Percentiles rank a stretch among this genome's conserved stretches.
These are phyloP conservation scores for Dactylellina leptospora DNA, from an alignment of 2,329 filamentous ascomycete genomes.

Conservation along the genomic window DNA sequence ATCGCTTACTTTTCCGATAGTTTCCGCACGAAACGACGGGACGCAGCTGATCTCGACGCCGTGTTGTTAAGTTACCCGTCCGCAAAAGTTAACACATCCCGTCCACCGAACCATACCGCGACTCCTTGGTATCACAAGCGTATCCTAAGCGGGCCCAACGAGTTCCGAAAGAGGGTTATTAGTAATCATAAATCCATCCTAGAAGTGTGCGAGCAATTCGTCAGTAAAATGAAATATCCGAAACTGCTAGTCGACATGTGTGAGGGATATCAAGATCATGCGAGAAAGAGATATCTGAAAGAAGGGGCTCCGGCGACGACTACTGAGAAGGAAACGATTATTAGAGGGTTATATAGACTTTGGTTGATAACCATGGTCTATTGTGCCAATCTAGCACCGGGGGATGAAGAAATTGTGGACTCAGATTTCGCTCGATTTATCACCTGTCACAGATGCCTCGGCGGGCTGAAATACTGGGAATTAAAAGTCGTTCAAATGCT, in stretches of 20 bases:
- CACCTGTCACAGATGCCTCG: slow-evolving; percentile 26
- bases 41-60: slow-evolving; percentile 20
- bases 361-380: slow-evolving; percentile 37
- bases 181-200: slow-evolving; percentile 27
- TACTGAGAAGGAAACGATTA: slow-evolving; percentile 33
- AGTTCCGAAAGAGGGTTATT: slow-evolving; percentile 28
- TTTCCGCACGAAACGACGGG: slow-evolving; percentile 18
- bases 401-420: slow-evolving; percentile 13
- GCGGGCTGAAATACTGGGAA: slow-evolving; percentile 27
- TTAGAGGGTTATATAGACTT: slow-evolving; percentile 24
- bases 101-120: neutral
- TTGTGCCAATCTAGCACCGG: slow-evolving; percentile 17
- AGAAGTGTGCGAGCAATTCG: slow-evolving; percentile 27
- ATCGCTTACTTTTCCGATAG: slow-evolving; percentile 38
- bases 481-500: slow-evolving; percentile 36
- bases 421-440: slow-evolving; percentile 23
- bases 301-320: slow-evolving; percentile 22
- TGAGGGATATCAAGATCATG: slow-evolving; percentile 6
- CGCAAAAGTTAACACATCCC: slow-evolving; percentile 11
- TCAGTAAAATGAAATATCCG: slow-evolving; percentile 39
- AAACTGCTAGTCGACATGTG: slow-evolving; percentile 17
- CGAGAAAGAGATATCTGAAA: slow-evolving; percentile 15
- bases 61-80: slow-evolving; percentile 29
- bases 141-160: slow-evolving; percentile 23
- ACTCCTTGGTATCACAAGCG: slow-evolving; percentile 35